Evolutionary conservation across 495 filamentous ascomycete species (phyloP).

Genomic region (Penicillium angulare): DNA sequence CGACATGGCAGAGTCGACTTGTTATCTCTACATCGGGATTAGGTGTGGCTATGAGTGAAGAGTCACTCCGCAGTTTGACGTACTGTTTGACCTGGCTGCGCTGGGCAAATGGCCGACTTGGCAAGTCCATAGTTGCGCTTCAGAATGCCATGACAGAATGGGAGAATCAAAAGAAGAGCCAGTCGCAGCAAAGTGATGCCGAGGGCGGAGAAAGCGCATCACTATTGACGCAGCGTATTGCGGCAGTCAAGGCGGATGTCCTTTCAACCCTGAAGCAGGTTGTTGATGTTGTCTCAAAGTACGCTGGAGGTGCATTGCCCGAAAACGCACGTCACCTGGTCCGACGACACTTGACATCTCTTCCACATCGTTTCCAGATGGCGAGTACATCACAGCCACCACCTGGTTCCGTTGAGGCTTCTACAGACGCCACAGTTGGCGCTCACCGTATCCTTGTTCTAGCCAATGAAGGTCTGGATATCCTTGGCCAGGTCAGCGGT

Average conservation of each 20-base stretch:
- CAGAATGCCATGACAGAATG: constrained; percentile 72
- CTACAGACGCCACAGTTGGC: constrained; percentile 45
- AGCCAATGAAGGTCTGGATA: constrained; percentile 83
- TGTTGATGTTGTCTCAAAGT: constrained; percentile 75
- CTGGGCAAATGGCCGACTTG: constrained; percentile 72
- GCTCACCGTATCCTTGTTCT: constrained; percentile 75
- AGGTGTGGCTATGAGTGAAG: constrained; percentile 82
- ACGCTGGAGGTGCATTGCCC: constrained; percentile 79
- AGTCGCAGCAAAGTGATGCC: constrained; percentile 18
- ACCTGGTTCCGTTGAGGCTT: constrained; percentile 32
- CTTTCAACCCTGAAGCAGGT: constrained; percentile 72
- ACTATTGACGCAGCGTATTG: constrained; percentile 59
- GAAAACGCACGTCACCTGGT: constrained; percentile 80
- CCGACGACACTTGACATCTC: constrained; percentile 69
- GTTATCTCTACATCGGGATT: constrained; percentile 82
- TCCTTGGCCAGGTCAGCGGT: constrained; percentile 79
- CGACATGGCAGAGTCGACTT: constrained; percentile 73
- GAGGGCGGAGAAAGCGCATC: constrained; percentile 33
- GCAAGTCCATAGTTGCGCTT: constrained; percentile 64
- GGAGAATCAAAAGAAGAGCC: constrained; percentile 44
- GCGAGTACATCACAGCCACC: constrained; percentile 44
- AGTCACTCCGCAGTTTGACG: constrained; percentile 71
- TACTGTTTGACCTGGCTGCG: constrained; percentile 75
- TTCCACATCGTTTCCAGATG: constrained; percentile 73
- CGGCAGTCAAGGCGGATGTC: constrained; percentile 68